Evolutionary conservation across 1,284 basidiomycete species (phyloP).

Genomic region (Xerocomus subilludens): DNA sequence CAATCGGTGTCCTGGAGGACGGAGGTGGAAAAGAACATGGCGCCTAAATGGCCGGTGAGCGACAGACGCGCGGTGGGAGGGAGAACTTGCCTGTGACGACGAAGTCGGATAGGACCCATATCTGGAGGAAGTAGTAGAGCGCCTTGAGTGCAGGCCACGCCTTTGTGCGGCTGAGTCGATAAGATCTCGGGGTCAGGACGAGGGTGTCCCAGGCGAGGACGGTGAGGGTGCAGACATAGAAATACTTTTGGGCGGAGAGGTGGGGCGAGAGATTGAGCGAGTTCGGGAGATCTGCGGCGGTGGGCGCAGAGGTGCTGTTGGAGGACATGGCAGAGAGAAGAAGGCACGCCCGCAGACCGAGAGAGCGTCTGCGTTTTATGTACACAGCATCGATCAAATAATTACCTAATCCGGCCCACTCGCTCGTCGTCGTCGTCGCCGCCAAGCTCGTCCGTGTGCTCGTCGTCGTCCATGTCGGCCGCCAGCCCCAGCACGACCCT

Average conservation of each 20-base stretch:
- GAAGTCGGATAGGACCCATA: slow-evolving; percentile 82
- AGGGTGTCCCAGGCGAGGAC: slow-evolving; percentile 88
- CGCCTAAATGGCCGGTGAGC: slow-evolving; percentile 59
- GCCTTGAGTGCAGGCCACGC: slow-evolving; percentile 82
- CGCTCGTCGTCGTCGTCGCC: neutral
- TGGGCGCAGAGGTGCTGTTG: slow-evolving; percentile 18
- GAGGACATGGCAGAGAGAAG: slow-evolving; percentile 22
- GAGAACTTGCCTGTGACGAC: slow-evolving; percentile 70
- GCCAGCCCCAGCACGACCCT: neutral
- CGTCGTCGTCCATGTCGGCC: slow-evolving; percentile 36
- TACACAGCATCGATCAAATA: slow-evolving; percentile 35
- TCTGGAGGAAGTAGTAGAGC: slow-evolving; percentile 75
- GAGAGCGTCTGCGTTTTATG: slow-evolving; percentile 10
- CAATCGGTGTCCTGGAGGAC: slow-evolving; percentile 67
- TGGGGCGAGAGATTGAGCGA: slow-evolving; percentile 78
- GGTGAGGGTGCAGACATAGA: slow-evolving; percentile 85
- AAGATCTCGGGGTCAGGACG: slow-evolving; percentile 79
- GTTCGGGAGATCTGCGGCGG: slow-evolving; percentile 57
- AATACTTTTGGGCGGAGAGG: slow-evolving; percentile 84
- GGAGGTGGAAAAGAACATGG: slow-evolving; percentile 82
- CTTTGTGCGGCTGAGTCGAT: slow-evolving; percentile 71
- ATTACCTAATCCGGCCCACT: slow-evolving; percentile 41
- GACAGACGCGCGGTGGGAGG: neutral
- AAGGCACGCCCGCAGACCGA: neutral
- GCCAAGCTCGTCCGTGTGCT: slow-evolving; percentile 6